These are phyloP conservation scores for Xylaria castorea DNA, from an alignment of 495 filamentous ascomycete species.

Conservation along the genomic window DNA sequence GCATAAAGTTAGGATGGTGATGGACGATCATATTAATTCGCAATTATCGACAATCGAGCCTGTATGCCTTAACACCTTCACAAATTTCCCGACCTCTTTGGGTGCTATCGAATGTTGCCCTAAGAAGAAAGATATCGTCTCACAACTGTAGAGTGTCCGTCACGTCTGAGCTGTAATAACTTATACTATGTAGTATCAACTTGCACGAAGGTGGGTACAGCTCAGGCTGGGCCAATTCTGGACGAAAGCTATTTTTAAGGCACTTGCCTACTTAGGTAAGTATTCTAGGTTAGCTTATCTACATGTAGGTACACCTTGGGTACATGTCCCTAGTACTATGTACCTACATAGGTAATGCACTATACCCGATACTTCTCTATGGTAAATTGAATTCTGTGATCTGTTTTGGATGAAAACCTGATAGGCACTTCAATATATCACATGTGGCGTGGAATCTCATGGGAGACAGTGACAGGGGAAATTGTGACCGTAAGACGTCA, in stretches of 20 bases:
- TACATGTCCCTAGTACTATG: background rate
- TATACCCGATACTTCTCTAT: too few species aligned
- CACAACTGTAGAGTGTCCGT: too few species aligned
- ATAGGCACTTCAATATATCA: background rate
- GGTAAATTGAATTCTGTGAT: background rate
- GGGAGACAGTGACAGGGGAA: background rate
- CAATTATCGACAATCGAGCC: background rate
- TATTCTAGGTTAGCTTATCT: background rate
- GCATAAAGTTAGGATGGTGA: too few species aligned
- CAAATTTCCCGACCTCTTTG: background rate
- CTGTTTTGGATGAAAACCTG: background rate
- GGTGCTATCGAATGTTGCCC: background rate
- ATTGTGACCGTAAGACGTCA: constrained; percentile 8
- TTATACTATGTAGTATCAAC: background rate
- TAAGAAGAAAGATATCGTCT: background rate
- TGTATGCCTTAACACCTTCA: background rate
- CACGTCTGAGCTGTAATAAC: background rate
- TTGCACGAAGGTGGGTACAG: background rate
- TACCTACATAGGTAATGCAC: background rate
- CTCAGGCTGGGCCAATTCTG: background rate
- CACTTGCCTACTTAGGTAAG: background rate
- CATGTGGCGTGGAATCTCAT: background rate
- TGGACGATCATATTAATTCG: too few species aligned
- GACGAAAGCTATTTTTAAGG: background rate
- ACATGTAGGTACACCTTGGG: too few species aligned